Evolutionary conservation across 2,329 filamentous ascomycete genomes (phyloP), one percentile per base, ranked within the genome.

Genomic region (Colletotrichum sp.): DNA sequence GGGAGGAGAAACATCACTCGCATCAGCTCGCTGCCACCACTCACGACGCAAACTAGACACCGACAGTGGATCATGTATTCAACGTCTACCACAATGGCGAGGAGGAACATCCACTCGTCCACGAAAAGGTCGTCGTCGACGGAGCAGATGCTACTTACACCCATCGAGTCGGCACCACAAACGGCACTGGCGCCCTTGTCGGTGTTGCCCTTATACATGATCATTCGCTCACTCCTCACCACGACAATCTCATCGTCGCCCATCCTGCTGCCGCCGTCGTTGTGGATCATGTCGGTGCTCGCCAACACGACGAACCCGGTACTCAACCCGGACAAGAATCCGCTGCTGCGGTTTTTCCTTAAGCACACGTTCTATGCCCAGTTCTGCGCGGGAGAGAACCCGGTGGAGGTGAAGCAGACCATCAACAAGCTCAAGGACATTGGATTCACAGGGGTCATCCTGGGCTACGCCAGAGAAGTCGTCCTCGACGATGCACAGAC

Each of bases 361-460:
- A 95, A 96, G 83, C 91, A 93, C 82, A 98, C 95, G 0, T 96
- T 98, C 80, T 98, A 98, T 83, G 92, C 93, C 28, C 96, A 98
- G 81, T 98, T 98, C 85, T 98, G 96, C 84, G 95, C 95, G 0
- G 96, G 96, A 32, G 94, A 96, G 85, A 94, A 91, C 65, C 88
- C 90, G 1, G 80, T 83, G 2, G 95, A 98, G 84, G 93, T 98
- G 3, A 87, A 88, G 57, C 85, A 83, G 34, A 96, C 94, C 1
- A 91, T 95, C 34, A 82, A 88, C 2, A 87, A 89, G 3, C 88
- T 98, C 12, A 95, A 95, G 83, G 84, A 88, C 36, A 92, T 96
- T 60, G 96, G 96, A 3, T 98, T 95, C 82, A 91, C 91, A 28
- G 96, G 96, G 15, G 94, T 98, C 8, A 95, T 98, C 71, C 88